Evolutionary conservation across 2,329 filamentous ascomycete species (phyloP), one percentile per base, ranked within the genome.

Genomic region (Cercospora janseana): DNA sequence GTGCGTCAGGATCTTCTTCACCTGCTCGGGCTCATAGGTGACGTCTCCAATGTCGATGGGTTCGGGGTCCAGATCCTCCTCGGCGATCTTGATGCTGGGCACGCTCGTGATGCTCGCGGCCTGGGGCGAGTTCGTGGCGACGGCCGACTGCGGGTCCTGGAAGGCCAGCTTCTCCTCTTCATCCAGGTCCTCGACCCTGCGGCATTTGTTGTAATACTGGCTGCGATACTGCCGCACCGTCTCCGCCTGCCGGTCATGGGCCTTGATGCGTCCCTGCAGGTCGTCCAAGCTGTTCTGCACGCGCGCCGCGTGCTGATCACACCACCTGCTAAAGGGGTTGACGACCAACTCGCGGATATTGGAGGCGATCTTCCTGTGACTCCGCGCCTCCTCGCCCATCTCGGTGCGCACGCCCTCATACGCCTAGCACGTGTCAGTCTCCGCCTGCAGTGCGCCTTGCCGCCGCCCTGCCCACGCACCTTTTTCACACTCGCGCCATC

Each of bases 111-210:
- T 46, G n/a, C 57, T 54, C 7, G 32, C 54, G 56, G 77, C 59
- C 66, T 76, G 69, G 48, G 77, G 72, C 68, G 80, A 77, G 63
- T 71, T 67, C 5, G 62, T 58, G 6, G 69, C 65, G 13, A 65
- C 68, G 55, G 77, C 71, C 44, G 68, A 77, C 54, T 80, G 76
- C 4, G 90, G 89, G 59, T 91, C 89, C 69, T 95, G 90, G 72
- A 98, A 98, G 29, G 91, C 93, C 48, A 98, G 80, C 72, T 98
- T 97, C 70, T 96, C 95, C 75, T 98, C 94, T 72, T 98, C 93
- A 69, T 98, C 93, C 54, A 97, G 75, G 67, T 98, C 93, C 69
- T 98, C 94, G 5, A 97, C 86, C 55, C 96, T 76, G 42, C 94
- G 86, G 69, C 93, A 98, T 73, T 97, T 98, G 77, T 97, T 98